Conservation (phyloP, 805 yeast species). For the Starmerella riodocensis region DNA sequence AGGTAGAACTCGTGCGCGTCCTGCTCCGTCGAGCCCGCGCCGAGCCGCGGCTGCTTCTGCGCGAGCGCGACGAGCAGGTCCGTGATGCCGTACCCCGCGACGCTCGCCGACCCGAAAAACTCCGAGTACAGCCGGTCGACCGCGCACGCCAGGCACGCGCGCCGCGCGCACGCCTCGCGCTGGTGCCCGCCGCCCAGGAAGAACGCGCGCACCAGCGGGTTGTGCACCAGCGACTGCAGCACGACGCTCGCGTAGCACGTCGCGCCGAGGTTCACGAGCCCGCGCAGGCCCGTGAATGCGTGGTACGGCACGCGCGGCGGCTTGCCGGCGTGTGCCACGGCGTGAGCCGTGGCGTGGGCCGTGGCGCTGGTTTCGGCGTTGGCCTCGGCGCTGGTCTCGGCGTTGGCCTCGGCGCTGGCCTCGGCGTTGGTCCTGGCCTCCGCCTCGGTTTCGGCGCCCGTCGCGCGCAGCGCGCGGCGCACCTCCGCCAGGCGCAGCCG, state of each 20-base stretch:
- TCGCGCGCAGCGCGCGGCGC: constrained; percentile 3
- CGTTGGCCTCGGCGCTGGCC: background rate
- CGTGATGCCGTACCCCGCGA: constrained; percentile 69
- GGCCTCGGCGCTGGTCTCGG: background rate
- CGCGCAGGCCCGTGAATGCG: constrained; percentile 68
- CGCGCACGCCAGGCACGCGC: constrained; percentile 67
- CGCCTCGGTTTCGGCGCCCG: too few species aligned
- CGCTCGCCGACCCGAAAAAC: constrained; percentile 50
- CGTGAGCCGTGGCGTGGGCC: background rate
- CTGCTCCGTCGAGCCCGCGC: constrained; percentile 90
- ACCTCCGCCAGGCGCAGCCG: constrained; percentile 4
- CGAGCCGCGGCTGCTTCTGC: constrained; percentile 48
- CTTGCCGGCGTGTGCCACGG: background rate
- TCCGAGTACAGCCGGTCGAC: constrained; percentile 64
- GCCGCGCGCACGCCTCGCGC: constrained; percentile 33
- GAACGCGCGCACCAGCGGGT: constrained; percentile 69
- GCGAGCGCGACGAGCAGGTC: constrained; percentile 73
- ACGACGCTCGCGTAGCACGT: constrained; percentile 94
- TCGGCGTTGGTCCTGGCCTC: background rate
- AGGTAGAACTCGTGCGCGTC: constrained; percentile 99
- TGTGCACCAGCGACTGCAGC: constrained; percentile 79
- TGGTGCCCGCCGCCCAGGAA: constrained; percentile 66
- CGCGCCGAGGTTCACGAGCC: constrained; percentile 88
- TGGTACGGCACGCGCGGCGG: constrained; percentile 33
- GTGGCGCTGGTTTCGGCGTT: background rate